Base-by-base conservation (phyloP, 208 protist species). In the Trypanosoma conorhini region DNA sequence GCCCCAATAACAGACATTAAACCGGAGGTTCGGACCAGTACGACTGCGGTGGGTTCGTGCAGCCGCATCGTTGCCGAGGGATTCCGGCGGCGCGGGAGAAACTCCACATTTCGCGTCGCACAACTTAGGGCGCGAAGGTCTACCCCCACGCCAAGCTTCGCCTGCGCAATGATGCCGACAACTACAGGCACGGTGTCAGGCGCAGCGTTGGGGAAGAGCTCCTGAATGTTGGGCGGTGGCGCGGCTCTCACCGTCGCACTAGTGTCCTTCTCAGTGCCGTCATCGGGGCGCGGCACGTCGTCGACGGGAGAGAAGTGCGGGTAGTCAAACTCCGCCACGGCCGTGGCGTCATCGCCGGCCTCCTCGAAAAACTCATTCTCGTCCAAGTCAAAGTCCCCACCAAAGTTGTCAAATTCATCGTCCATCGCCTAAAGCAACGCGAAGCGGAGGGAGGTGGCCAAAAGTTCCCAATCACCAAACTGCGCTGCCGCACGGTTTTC, bases 31-130 rank as follows among this genome's bases (percentile, higher is more conserved):
- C 89, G 91, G 31, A 96, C 70, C 66, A 89, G 65, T 30, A 91
- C 80, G 24, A 92, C 86, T 15, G 88, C 88, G 48, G 65, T 87
- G 21, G 91, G 91, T 38, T 93, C 81, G 52, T 92, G 85, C 71
- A 96, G 79, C 7, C 91, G 88, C 82, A 96, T 85, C 58, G 87
- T 93, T 28, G 88, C 91, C 22, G 82, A 76, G 3, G 86, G 82
- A 24, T 82, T 81, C 21, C 80, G 80, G 44, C 79, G 61, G 48
- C 84, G 81, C 21, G 91, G 91, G 68, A 91, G 80, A 73, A 88
- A 96, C 76, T 96, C 88, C 54, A 96, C 88, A 73, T 93, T 96
- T 48, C 88, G 81, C 22, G 87, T 88, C 21, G 87, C 88, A 67
- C 88, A 94, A 76, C 88, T 94, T 17, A 96, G 83, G 61, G 82